Base-by-base conservation (phyloP, 345 rosid species). In the Kandelia obovata region DNA sequence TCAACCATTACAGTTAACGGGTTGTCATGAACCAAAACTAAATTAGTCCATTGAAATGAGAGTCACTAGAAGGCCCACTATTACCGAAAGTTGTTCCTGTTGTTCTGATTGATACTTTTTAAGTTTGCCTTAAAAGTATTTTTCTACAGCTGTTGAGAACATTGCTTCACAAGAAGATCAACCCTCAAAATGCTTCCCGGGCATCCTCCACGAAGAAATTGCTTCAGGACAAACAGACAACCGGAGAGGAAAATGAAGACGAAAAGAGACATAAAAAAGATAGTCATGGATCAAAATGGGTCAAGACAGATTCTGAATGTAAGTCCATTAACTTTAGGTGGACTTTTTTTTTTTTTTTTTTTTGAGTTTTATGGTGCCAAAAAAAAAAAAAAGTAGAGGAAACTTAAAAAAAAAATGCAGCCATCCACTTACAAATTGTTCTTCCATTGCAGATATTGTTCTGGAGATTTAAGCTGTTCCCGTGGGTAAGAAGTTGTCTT, bases 261-360 rank as follows among this genome's bases (percentile, higher is more conserved):
- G 83, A 76, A 49, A 76, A 69, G 34, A 64, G 75, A 53, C 72
- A 82, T 39, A 85, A 78, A 71, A 81, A 55, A 13, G 49, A 13
- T 21, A 31, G 70, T 25, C 88, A 91, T 62, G 91, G 95, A 43
- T 76, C 75, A 51, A 94, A 91, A 85, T 91, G 98, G 98, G 97
- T 83, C 73, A 90, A 88, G 75, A 93, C 97, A 47, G 96, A 93
- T 84, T 86, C 97, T 63, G 98, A 93, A 60, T 92, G 97, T 92
- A 80, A 87, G 96, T 78, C 66, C 43, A 25, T 28, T 58, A 47
- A 7, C 52, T 21, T 51, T 31, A 0, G 1, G 0, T 7, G 10
- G 6, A 11, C 15, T 28, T 32, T 32, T 58, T 7, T 9, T 8
- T 9, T 7, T 9, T 8, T 9, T 21, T 21, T 21, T 21, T 21